phyloP scores from a whole-genome alignment of 352 stramenopile species.

The Thraustochytrium striatum region DNA sequence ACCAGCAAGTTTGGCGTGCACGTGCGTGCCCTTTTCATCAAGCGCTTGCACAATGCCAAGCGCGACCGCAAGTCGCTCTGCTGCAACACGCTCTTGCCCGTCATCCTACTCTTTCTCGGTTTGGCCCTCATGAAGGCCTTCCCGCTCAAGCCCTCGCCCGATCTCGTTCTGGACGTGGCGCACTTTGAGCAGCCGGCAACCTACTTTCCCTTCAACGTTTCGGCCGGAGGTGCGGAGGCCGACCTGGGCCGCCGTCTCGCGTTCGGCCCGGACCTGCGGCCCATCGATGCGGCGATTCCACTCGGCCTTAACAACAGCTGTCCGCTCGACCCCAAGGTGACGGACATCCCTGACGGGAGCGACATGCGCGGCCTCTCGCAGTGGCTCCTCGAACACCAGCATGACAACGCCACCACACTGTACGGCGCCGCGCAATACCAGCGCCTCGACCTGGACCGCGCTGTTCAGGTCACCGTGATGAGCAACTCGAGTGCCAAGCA shows the following conservation, averaged over 20 bases:
- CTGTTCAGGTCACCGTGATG: constrained; percentile 37
- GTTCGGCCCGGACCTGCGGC: neutral
- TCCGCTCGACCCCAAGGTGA: neutral
- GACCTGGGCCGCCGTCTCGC: neutral
- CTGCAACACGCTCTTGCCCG: constrained; percentile 67
- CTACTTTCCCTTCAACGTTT: constrained; percentile 17
- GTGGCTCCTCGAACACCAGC: constrained; percentile 31
- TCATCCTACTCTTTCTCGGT: constrained; percentile 66
- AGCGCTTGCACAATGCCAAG: constrained; percentile 43
- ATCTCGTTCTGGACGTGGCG: neutral
- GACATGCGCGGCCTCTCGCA: constrained; percentile 23
- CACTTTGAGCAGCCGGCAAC: constrained; percentile 10
- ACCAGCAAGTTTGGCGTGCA: constrained; percentile 35
- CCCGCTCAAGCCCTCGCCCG: constrained; percentile 45
- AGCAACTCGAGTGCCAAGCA: constrained; percentile 45
- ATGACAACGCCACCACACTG: neutral
- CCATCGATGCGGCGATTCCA: neutral
- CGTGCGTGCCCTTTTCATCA: constrained; percentile 32
- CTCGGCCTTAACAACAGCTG: constrained; percentile 14
- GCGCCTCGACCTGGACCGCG: neutral
- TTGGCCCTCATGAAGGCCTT: constrained; percentile 61
- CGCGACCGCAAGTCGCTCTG: constrained; percentile 61
- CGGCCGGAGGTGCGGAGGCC: neutral
- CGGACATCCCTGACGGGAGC: neutral
- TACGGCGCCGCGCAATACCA: constrained; percentile 27